These are phyloP conservation scores for Daldinia bambusicola DNA, from an alignment of 495 filamentous ascomycete genomes.

Conservation along the genomic window DNA sequence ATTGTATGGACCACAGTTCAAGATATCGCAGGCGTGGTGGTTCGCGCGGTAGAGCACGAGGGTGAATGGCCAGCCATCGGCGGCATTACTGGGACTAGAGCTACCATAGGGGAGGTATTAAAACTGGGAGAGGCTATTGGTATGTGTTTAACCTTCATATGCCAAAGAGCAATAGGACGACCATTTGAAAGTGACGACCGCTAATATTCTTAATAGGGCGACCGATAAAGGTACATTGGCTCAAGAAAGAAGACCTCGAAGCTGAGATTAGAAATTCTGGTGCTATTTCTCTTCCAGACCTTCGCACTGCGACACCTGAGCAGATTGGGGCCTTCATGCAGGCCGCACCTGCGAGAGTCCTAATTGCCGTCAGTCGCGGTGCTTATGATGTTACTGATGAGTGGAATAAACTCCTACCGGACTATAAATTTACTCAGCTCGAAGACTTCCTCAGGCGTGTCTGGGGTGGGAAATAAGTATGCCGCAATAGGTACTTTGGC, in stretches of 20 bases:
- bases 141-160: conserved; percentile 24
- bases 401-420: conserved; percentile 63
- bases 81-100: conserved; percentile 58
- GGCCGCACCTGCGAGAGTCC: conserved; percentile 45
- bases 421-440: conserved; percentile 58
- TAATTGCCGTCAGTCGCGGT: conserved; percentile 51
- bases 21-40: conserved; percentile 62
- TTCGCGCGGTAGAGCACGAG: conserved; percentile 60
- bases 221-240: conserved; percentile 53
- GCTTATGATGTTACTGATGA: conserved; percentile 58
- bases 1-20: conserved; percentile 59
- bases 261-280: conserved; percentile 51
- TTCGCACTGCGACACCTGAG: conserved; percentile 56
- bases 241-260: conserved; percentile 57
- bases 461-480: conserved; percentile 54
- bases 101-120: conserved; percentile 56
- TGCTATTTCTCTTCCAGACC: conserved; percentile 52
- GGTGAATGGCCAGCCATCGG: conserved; percentile 65
- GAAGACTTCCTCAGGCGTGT: conserved; percentile 58
- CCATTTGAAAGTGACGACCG: neutral
- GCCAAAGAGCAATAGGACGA: conserved; percentile 24
- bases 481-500: neutral
- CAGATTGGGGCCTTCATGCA: conserved; percentile 46
- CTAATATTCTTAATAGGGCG: conserved; percentile 33
- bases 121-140: conserved; percentile 61